A percentile compares a stretch with the other conserved stretches of the same genome.
phyloP scores from a whole-genome alignment of 192 early-diverging fungal genomes.

The Umbelopsis isabellina region DNA sequence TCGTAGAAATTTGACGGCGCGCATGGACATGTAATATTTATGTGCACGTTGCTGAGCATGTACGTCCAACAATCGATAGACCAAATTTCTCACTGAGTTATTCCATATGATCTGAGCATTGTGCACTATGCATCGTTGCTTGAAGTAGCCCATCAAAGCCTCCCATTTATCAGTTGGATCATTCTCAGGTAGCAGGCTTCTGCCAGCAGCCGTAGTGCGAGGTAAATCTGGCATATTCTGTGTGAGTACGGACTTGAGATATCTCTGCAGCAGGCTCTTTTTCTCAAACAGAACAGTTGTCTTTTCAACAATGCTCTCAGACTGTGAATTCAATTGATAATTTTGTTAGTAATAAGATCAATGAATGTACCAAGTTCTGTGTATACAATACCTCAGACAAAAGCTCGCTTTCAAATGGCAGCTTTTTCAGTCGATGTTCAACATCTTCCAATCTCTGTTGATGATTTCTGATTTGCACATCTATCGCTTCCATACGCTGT shows the following conservation, averaged over 20 bases:
- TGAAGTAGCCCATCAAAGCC: constrained; percentile 54
- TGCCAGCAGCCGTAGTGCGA: constrained; percentile 28
- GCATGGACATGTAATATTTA: constrained; percentile 81
- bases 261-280: constrained; percentile 53
- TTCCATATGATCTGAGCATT: constrained; percentile 88
- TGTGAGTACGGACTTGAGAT: constrained; percentile 33
- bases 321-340: constrained; percentile 37
- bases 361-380: not conserved
- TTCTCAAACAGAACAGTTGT: constrained; percentile 64
- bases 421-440: constrained; percentile 44
- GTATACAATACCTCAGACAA: constrained; percentile 36
- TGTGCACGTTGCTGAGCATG: constrained; percentile 69
- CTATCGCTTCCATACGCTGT: constrained; percentile 58
- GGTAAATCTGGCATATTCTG: constrained; percentile 30
- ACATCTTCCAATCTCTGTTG: constrained; percentile 51
- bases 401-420: constrained; percentile 47
- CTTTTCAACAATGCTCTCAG: constrained; percentile 57
- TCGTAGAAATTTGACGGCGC: constrained; percentile 77
- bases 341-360: constrained; percentile 17
- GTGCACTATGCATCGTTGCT: constrained; percentile 80
- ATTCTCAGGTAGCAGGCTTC: constrained; percentile 32
- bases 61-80: constrained; percentile 77
- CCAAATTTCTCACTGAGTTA: constrained; percentile 76
- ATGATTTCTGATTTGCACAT: constrained; percentile 58
- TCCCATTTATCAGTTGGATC: constrained; percentile 42